phyloP scores from a whole-genome alignment of 306 rosid genomes.

The Hippophae tibetana region DNA sequence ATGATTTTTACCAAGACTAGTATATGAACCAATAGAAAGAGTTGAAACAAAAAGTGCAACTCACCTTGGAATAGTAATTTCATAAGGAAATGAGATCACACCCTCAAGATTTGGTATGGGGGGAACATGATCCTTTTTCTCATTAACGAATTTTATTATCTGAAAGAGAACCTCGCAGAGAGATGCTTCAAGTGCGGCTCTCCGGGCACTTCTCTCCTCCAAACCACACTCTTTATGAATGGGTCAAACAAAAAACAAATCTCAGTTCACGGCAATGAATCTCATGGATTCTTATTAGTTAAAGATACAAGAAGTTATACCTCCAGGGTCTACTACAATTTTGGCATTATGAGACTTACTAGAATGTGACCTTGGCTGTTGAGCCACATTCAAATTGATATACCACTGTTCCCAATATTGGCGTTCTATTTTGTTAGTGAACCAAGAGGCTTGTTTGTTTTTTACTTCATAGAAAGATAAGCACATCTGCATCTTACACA shows the following conservation, averaged over 20 bases:
- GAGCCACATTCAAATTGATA: conserved; percentile 77
- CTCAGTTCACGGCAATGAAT: conserved; percentile 12
- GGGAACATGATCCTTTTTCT: conserved; percentile 95
- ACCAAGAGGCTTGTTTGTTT: conserved; percentile 81
- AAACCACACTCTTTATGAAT: conserved; percentile 43
- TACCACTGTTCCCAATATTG: conserved; percentile 95
- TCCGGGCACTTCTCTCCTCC: conserved; percentile 70
- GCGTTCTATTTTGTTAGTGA: conserved; percentile 72
- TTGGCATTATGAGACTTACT: conserved; percentile 67
- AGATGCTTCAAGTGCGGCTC: conserved; percentile 72
- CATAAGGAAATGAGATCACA: conserved; percentile 69
- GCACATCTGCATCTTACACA: conserved; percentile 53
- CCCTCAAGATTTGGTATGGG: conserved; percentile 73
- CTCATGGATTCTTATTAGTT: conserved; percentile 11
- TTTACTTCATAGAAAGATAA: conserved; percentile 83
- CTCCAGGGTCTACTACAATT: conserved; percentile 65
- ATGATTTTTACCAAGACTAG: too few species aligned
- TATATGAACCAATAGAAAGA: not conserved
- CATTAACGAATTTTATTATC: conserved; percentile 85
- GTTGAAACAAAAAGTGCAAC: conserved; percentile 11
- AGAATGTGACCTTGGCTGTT: conserved; percentile 50
- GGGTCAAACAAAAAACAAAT: conserved; percentile 8
- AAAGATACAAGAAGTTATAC: conserved; percentile 26
- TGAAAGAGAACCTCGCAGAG: conserved; percentile 88
- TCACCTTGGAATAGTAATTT: conserved; percentile 83